Percentiles rank a stretch among this genome's conserved stretches.
These are phyloP conservation scores for Boechera retrofracta DNA, from an alignment of 345 rosid species.

Conservation along the genomic window DNA sequence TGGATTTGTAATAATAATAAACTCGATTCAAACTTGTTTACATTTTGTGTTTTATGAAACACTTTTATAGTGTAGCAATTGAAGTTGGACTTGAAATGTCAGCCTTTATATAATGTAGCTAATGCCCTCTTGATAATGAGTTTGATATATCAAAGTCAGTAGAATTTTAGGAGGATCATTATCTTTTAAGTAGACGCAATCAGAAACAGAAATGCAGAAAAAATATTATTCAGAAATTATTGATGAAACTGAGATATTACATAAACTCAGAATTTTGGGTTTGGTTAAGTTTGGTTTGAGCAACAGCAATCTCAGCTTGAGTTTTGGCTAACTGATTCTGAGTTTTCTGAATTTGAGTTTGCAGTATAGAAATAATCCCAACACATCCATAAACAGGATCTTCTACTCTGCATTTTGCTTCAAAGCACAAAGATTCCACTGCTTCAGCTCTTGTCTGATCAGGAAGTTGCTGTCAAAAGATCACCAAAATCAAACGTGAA, in stretches of 20 bases:
- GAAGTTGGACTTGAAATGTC: background rate
- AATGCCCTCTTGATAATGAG: background rate
- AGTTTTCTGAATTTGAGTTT: constrained; percentile 52
- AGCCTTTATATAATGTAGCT: background rate
- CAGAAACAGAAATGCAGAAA: background rate
- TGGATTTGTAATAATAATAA: constrained; percentile 36
- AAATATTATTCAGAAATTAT: constrained; percentile 1
- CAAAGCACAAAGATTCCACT: constrained; percentile 59
- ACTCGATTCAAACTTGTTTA: constrained; percentile 18
- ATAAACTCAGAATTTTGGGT: constrained; percentile 23
- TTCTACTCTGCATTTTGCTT: constrained; percentile 60
- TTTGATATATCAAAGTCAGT: background rate
- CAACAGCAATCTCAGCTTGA: constrained; percentile 54
- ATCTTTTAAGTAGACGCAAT: background rate
- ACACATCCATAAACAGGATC: constrained; percentile 74
- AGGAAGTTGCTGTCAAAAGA: constrained; percentile 55
- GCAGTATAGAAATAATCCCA: constrained; percentile 50
- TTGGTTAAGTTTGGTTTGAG: constrained; percentile 13
- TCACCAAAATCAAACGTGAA: constrained; percentile 4
- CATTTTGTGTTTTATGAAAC: background rate
- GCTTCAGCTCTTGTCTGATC: constrained; percentile 51
- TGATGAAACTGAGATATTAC: constrained; percentile 21
- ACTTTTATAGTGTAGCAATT: background rate
- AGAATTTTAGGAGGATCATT: background rate
- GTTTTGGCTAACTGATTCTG: constrained; percentile 54